A percentile compares a stretch with the other conserved stretches of the same genome.
These are phyloP conservation scores for Plasmodium relictum DNA, from an alignment of 169 alveolate genomes.

Conservation along the genomic window DNA sequence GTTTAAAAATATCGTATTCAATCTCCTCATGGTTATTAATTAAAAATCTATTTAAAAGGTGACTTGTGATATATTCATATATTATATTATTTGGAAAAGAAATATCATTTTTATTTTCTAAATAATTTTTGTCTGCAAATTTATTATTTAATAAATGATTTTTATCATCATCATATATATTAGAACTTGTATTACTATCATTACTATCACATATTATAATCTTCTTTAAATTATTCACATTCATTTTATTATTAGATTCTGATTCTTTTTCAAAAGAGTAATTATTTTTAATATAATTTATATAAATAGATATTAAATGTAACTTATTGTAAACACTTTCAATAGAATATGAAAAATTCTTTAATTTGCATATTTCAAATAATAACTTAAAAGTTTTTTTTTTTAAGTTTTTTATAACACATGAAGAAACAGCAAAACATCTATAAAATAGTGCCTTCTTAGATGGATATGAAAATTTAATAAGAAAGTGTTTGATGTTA, in stretches of 20 bases:
- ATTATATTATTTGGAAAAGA: constrained; percentile 32
- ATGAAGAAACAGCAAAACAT: constrained; percentile 46
- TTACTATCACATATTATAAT: too few species aligned
- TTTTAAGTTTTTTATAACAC: constrained; percentile 32
- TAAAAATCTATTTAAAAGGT: constrained; percentile 25
- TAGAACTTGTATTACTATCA: too few species aligned
- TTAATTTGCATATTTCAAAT: constrained; percentile 35
- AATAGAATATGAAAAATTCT: constrained; percentile 42
- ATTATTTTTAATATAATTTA: constrained; percentile 5
- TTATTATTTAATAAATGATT: too few species aligned
- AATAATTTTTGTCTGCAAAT: too few species aligned
- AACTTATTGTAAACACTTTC: constrained; percentile 40
- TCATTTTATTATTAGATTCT: background rate
- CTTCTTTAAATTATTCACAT: background rate
- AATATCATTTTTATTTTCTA: background rate
- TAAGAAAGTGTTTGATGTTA: constrained; percentile 34
- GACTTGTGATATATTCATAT: constrained; percentile 21
- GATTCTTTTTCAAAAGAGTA: background rate
- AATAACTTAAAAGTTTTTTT: constrained; percentile 22
- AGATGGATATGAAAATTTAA: constrained; percentile 40
- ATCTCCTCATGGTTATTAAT: constrained; percentile 41
- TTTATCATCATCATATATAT: too few species aligned
- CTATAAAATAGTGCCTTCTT: constrained; percentile 37
- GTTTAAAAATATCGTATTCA: background rate
- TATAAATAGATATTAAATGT: constrained; percentile 23